Base-by-base conservation (phyloP, 257 asterid genomes). In the Apocynum venetum region DNA sequence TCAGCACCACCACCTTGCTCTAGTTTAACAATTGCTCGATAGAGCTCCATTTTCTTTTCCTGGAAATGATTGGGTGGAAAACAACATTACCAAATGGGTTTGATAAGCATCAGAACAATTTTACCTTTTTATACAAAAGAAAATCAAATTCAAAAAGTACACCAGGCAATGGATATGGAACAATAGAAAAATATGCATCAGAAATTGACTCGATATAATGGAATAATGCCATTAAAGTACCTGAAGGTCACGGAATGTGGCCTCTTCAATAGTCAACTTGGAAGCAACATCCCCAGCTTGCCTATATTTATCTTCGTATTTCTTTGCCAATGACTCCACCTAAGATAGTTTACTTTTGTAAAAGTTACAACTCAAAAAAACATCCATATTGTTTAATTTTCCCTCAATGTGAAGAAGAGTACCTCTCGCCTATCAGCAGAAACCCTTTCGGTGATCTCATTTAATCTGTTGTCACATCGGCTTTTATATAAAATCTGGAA, bases 191-290 rank as follows among this genome's bases (percentile, higher is more conserved):
- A 19, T 6, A 57, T 10, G 41, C 72, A 67, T 47, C 51, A 67
- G 72, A 6, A 17, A 61, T 41, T 19, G 36, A 68, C 73, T 43
- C 52, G 1, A 68, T 66, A 38, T 65, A 68, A 41, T 47, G 43
- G 73, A 68, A n/a, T 46, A 20, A 43, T 2, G 53, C 36, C 73
- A 19, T 19, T 43, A 68, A 40, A 14, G 20, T 85, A 96, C 99
- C 94, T 96, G 99, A 90, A 96, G 89, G 87, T 96, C 97, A 15
- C 96, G 92, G 86, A 93, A 96, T 35, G 99, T 91, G 63, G 99
- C 92, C 89, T 93, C 98, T 88, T 96, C 96, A 75, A 92, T 87
- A 20, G 98, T 86, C 84, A 96, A 89, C 83, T 91, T 96, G 51
- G 99, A 93, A 57, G 97, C 97, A 56, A 96, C 97, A 79, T 93